Evolutionary conservation across 169 alveolate genomes (phyloP).

Genomic region (Babesia sp.): DNA sequence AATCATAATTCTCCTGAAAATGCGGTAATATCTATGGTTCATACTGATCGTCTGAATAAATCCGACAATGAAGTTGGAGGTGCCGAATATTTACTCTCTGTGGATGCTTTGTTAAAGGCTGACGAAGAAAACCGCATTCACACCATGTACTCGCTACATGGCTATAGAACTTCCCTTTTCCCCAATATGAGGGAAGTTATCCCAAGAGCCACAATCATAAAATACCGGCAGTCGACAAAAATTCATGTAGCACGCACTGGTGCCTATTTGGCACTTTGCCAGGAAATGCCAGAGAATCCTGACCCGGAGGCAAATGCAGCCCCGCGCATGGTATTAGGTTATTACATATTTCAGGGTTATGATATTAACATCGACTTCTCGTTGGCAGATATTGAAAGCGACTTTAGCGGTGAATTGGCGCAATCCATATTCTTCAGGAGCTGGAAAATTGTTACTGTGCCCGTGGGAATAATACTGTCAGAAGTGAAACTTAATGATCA

Average conservation of each 20-base stretch:
- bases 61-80: background rate
- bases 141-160: background rate
- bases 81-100: background rate
- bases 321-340: background rate
- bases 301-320: background rate
- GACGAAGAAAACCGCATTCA: background rate
- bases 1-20: background rate
- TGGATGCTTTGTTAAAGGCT: background rate
- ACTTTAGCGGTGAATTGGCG: background rate
- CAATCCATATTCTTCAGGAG: conserved; percentile 55
- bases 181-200: background rate
- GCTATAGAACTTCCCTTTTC: too few species aligned
- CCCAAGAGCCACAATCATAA: background rate
- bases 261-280: background rate
- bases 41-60: background rate
- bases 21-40: conserved; percentile 3
- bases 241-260: background rate
- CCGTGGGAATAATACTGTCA: conserved; percentile 35
- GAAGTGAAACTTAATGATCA: background rate
- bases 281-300: background rate
- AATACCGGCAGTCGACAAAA: background rate
- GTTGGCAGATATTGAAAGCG: background rate
- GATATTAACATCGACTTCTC: conserved; percentile 12
- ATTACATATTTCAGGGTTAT: conserved; percentile 14
- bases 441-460: conserved; percentile 30